Evolutionary conservation across 2,329 filamentous ascomycete species (phyloP).

Genomic region (Beauveria pseudobassiana): DNA sequence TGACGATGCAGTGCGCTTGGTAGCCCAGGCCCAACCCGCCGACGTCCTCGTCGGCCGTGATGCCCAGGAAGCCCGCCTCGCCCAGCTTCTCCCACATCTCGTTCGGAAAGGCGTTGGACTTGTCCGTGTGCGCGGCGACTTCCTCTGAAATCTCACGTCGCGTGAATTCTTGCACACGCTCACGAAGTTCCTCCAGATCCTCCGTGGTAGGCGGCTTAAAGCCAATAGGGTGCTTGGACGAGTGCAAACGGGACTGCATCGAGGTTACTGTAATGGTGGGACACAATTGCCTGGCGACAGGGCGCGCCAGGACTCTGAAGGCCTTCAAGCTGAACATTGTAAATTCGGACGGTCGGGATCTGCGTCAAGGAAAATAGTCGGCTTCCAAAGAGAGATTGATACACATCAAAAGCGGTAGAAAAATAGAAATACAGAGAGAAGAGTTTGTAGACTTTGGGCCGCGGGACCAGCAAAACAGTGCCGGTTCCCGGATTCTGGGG

Average conservation of each 20-base stretch:
- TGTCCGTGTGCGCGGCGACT: conserved; percentile 75
- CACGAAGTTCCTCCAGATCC: conserved; percentile 74
- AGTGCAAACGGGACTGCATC: conserved; percentile 36
- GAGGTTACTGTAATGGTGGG: conserved; percentile 26
- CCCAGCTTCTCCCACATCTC: conserved; percentile 93
- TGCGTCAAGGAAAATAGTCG: neutral
- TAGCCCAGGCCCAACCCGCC: conserved; percentile 90
- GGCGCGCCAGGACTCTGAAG: conserved; percentile 25
- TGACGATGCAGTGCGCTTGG: conserved; percentile 89
- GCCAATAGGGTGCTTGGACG: conserved; percentile 53
- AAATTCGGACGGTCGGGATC: neutral
- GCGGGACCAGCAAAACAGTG: neutral
- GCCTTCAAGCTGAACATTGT: conserved; percentile 16
- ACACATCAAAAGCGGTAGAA: neutral
- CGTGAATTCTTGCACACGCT: conserved; percentile 82
- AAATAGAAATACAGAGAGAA: neutral
- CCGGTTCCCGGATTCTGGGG: conserved; percentile 5
- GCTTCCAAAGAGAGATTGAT: conserved; percentile 6
- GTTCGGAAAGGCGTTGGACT: conserved; percentile 77
- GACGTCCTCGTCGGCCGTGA: conserved; percentile 87
- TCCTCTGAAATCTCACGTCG: conserved; percentile 80
- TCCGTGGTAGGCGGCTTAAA: conserved; percentile 62
- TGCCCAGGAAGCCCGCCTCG: conserved; percentile 82
- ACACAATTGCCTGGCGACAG: conserved; percentile 16
- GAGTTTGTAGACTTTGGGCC: neutral